These are phyloP conservation scores for Ochetophila trinervis DNA, from an alignment of 306 rosid genomes.

Conservation along the genomic window DNA sequence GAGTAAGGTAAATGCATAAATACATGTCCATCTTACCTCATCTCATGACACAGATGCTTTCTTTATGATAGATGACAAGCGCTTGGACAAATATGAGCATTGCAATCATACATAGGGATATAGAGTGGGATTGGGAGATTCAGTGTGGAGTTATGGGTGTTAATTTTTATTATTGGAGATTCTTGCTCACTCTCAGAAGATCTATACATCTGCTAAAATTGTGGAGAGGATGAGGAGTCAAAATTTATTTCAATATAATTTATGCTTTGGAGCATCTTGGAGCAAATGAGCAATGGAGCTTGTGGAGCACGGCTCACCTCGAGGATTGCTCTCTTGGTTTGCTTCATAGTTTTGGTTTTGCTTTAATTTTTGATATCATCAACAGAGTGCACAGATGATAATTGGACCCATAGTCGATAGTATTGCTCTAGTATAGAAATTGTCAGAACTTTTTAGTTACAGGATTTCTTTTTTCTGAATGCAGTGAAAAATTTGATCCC, in stretches of 20 bases:
- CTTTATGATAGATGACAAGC: slow-evolving; percentile 99
- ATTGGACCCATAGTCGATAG: slow-evolving; percentile 33
- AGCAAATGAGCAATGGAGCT: slow-evolving; percentile 99
- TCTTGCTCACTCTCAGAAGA: slow-evolving; percentile 97
- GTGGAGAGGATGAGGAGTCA: slow-evolving; percentile 96
- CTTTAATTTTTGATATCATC: slow-evolving; percentile 49
- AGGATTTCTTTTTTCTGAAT: slow-evolving; percentile 31
- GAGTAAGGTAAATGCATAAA: slow-evolving; percentile 78
- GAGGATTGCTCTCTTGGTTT: slow-evolving; percentile 99
- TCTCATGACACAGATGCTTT: slow-evolving; percentile 96
- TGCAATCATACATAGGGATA: slow-evolving; percentile 98
- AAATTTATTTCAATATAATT: slow-evolving; percentile 79
- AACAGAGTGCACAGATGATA: slow-evolving; percentile 43
- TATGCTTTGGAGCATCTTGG: slow-evolving; percentile 99
- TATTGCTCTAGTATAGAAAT: slow-evolving; percentile 16
- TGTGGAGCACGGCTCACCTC: slow-evolving; percentile 99
- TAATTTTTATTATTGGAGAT: slow-evolving; percentile 86
- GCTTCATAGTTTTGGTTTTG: slow-evolving; percentile 92
- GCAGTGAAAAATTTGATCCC: slow-evolving; percentile 37
- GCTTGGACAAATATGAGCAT: slow-evolving; percentile 99
- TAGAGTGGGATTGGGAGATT: slow-evolving; percentile 99
- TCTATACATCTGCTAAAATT: slow-evolving; percentile 79
- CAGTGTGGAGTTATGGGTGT: slow-evolving; percentile 94
- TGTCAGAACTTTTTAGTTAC: slow-evolving; percentile 20
- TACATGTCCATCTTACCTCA: slow-evolving; percentile 70